Percentiles rank a stretch among this genome's conserved stretches.
These are phyloP conservation scores for Colletotrichum aenigma DNA, from an alignment of 2,329 filamentous ascomycete genomes.

Conservation along the genomic window DNA sequence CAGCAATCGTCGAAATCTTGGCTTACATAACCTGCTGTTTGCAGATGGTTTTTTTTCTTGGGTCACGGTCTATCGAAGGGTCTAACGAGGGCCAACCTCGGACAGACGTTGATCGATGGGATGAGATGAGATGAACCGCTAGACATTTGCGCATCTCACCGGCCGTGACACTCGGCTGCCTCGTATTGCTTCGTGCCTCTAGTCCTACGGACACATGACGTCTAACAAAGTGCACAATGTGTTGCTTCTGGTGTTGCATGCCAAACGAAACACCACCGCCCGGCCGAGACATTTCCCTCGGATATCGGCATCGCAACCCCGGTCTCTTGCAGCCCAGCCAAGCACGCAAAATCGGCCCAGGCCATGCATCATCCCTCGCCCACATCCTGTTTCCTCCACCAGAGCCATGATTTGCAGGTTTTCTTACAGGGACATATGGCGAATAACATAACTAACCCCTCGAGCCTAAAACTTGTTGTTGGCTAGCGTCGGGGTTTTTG, in stretches of 20 bases:
- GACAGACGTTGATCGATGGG: not conserved
- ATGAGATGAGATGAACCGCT: not conserved
- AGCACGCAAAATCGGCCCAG: not conserved
- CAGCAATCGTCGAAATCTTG: not conserved
- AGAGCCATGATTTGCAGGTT: not conserved
- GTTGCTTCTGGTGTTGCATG: not conserved
- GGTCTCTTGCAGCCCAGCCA: not conserved
- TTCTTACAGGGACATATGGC: not conserved
- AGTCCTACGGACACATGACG: not conserved
- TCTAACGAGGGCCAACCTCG: not conserved
- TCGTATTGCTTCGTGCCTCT: not conserved
- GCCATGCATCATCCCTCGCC: not conserved
- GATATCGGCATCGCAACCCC: conserved; percentile 12
- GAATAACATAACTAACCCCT: not conserved
- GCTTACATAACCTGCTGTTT: conserved; percentile 7
- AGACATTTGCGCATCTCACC: not conserved
- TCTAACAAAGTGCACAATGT: not conserved
- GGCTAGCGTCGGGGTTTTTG: not conserved
- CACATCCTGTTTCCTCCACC: not conserved
- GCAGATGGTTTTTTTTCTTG: not conserved
- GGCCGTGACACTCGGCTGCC: not conserved
- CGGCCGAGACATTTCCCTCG: conserved; percentile 1
- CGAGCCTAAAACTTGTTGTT: not conserved
- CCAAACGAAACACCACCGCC: not conserved
- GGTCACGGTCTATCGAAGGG: not conserved